Percentiles rank a stretch among this genome's conserved stretches.
Evolutionary conservation across 768 basidiomycete genomes (phyloP).

Genomic region (Mycena crocata): DNA sequence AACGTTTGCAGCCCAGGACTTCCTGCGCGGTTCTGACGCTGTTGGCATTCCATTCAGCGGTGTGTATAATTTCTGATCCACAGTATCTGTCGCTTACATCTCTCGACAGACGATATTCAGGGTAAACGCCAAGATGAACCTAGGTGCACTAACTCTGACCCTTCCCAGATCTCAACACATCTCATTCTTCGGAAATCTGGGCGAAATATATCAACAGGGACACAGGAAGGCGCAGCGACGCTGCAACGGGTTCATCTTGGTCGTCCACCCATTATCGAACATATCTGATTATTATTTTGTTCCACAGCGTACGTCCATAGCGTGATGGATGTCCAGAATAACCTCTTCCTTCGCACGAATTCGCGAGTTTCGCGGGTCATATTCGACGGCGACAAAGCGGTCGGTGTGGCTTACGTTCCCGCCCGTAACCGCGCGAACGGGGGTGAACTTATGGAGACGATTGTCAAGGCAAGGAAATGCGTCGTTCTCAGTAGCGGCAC

Average conservation of each 20-base stretch:
- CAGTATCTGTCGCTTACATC: not conserved
- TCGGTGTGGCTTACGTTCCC: constrained; percentile 78
- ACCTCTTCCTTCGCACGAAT: constrained; percentile 75
- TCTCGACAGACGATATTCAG: constrained; percentile 73
- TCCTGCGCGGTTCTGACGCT: constrained; percentile 70
- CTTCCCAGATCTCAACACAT: constrained; percentile 62
- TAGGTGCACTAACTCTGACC: too few relatives aligned
- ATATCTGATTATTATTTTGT: too few relatives aligned
- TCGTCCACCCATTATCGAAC: not conserved
- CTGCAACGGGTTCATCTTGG: constrained; percentile 64
- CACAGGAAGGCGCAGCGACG: constrained; percentile 78
- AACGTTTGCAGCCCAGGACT: constrained; percentile 66
- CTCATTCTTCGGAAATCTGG: constrained; percentile 78
- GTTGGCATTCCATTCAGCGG: constrained; percentile 75
- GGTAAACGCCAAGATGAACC: too few relatives aligned
- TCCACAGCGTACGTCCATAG: constrained; percentile 66
- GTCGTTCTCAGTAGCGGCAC: constrained; percentile 77
- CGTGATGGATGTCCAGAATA: constrained; percentile 70
- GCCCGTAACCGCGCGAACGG: constrained; percentile 67
- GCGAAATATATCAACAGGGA: constrained; percentile 83
- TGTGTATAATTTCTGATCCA: constrained; percentile 45
- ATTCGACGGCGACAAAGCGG: constrained; percentile 78
- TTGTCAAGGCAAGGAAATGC: constrained; percentile 73
- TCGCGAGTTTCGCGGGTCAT: constrained; percentile 75
- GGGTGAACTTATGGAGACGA: constrained; percentile 66